Evolutionary conservation across 345 rosid species (phyloP).

Genomic region (Gossypium mustelinum): DNA sequence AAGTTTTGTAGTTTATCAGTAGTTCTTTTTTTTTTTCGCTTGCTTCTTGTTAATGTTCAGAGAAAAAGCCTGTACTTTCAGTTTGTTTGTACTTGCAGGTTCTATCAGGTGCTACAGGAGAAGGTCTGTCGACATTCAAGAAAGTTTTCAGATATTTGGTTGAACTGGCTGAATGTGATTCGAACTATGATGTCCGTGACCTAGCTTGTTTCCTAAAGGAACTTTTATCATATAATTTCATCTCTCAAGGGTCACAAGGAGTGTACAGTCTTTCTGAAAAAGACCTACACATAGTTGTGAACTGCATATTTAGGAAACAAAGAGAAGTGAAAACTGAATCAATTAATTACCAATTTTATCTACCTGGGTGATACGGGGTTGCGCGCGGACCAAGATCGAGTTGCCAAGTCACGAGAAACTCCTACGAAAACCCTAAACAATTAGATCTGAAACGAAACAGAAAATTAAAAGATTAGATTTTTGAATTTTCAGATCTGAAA

Average conservation of each 20-base stretch:
- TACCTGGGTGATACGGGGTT: too few relatives aligned
- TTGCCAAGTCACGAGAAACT: too few relatives aligned
- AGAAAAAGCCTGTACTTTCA: slow-evolving; percentile 1
- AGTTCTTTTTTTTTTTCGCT: slow-evolving; percentile 7
- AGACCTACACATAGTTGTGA: slow-evolving; percentile 38
- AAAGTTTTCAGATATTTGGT: slow-evolving; percentile 62
- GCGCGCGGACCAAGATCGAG: too few relatives aligned
- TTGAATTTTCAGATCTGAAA: too few relatives aligned
- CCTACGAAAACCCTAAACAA: too few relatives aligned
- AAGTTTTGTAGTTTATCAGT: neutral
- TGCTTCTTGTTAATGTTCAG: slow-evolving; percentile 10
- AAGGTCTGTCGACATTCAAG: slow-evolving; percentile 44
- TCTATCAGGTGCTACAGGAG: slow-evolving; percentile 42
- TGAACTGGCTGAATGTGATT: slow-evolving; percentile 81
- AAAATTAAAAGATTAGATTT: too few relatives aligned
- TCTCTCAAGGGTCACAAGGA: slow-evolving; percentile 35
- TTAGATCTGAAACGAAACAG: too few relatives aligned
- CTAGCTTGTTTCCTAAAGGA: slow-evolving; percentile 76
- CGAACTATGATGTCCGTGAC: slow-evolving; percentile 86
- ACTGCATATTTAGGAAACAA: slow-evolving; percentile 56
- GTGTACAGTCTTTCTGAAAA: slow-evolving; percentile 29
- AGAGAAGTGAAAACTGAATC: slow-evolving; percentile 38
- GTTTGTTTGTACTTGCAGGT: slow-evolving; percentile 43
- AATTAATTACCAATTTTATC: slow-evolving; percentile 60
- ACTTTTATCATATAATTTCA: slow-evolving; percentile 36